A percentile compares a stretch with the other conserved stretches of the same genome.
These are phyloP conservation scores for Backusella psychrophila DNA, from an alignment of 192 early-diverging fungal genomes.

Conservation along the genomic window DNA sequence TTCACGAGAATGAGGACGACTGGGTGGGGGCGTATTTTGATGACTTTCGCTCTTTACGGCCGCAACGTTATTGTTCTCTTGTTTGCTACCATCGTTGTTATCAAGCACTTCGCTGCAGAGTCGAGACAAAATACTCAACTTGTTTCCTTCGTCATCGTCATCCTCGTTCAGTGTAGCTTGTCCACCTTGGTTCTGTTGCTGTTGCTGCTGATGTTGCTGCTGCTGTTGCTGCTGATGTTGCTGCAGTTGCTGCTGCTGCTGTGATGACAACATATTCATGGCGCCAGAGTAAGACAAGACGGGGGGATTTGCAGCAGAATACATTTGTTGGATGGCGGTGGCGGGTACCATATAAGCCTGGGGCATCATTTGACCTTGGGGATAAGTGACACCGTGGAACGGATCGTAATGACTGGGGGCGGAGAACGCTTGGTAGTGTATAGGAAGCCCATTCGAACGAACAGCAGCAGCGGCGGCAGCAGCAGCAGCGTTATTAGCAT, in stretches of 20 bases:
- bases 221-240: slow-evolving; percentile 4
- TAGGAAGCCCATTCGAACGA: slow-evolving; percentile 12
- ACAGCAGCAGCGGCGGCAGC: background rate
- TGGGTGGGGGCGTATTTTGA: slow-evolving; percentile 28
- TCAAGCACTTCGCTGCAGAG: slow-evolving; percentile 32
- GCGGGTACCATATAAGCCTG: slow-evolving; percentile 21
- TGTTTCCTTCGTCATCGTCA: slow-evolving; percentile 32
- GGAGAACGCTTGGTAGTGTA: slow-evolving; percentile 19
- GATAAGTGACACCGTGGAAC: slow-evolving; percentile 16
- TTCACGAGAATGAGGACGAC: slow-evolving; percentile 29
- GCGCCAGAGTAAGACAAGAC: slow-evolving; percentile 12
- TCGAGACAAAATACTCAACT: slow-evolving; percentile 31
- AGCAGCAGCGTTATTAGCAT: background rate
- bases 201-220: background rate
- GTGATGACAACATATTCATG: slow-evolving; percentile 26
- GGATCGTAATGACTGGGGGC: slow-evolving; percentile 13
- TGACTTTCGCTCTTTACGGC: background rate
- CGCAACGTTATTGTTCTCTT: background rate
- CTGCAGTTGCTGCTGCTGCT: slow-evolving; percentile 7
- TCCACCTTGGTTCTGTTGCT: slow-evolving; percentile 4
- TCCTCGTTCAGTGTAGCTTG: background rate
- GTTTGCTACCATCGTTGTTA: slow-evolving; percentile 18
- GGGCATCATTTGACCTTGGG: slow-evolving; percentile 13
- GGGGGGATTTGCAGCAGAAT: slow-evolving; percentile 7
- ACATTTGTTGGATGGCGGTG: slow-evolving; percentile 24